Evolutionary conservation across 225 moss, liverwort and hornwort species (phyloP), one percentile per base, ranked within the genome.

Genomic region (Antitrichia curtipendula): DNA sequence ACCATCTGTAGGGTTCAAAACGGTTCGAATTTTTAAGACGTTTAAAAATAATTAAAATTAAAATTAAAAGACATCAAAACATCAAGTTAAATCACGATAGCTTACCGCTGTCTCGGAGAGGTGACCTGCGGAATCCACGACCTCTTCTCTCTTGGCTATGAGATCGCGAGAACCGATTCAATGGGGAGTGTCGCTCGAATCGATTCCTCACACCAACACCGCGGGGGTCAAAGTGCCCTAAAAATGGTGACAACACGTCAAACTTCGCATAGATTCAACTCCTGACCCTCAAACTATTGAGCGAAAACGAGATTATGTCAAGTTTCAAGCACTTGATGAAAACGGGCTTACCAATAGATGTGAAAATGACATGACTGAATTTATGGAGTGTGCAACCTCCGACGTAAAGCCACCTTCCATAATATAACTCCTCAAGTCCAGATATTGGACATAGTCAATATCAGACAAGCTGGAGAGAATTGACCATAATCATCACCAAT

Each of bases 361-460:
- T 88, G 88, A 94, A 94, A 91, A 90, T 89, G 91, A 94, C 91
- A 94, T 75, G 89, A 94, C 94, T 92, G 94, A 94, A 90, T 86
- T 91, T 91, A 92, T 86, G 82, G 90, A 92, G 90, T 90, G 88
- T 89, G 92, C 89, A 93, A 92, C 87, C 91, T 94, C 92, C 94
- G 86, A 94, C 88, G 87, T 87, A 91, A 87, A 88, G 90, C 93
- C 93, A 94, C 87, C 93, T 88, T 91, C 91, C 90, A 89, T 93
- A 92, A 93, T 94, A 92, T 83, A 92, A 92, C 90, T 94, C 94
- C 92, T 90, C 92, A 94, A 94, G 88, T 93, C 93, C 93, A 91
- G 92, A 93, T 89, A 91, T 86, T 91, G 92, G 91, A 88, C 91
- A 94, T 90, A 88, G 83, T 92, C 85, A 94, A 92, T 91, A 92